Conservation (phyloP, 495 filamentous ascomycete genomes). For the Lindgomyces ingoldianus region DNA sequence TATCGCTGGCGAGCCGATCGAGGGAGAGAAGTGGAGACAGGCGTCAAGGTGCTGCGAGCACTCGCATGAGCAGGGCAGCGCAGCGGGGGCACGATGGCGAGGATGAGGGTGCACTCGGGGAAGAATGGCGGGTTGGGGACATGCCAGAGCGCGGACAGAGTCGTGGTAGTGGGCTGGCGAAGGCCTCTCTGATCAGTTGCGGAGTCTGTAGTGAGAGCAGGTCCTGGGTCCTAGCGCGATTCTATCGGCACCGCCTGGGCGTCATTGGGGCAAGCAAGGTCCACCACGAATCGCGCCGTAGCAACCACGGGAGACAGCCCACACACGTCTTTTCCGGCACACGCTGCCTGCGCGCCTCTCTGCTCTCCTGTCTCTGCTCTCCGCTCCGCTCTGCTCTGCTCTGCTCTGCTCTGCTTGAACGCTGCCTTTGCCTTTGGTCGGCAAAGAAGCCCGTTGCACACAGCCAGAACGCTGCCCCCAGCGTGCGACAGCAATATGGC, state of each 20-base stretch:
- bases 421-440: too few species aligned
- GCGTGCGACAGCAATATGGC: slow-evolving; percentile 12
- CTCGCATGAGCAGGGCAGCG: slow-evolving; percentile 11
- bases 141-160: slow-evolving; percentile 26
- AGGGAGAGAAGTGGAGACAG: slow-evolving; percentile 30
- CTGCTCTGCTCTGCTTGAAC: too few species aligned
- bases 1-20: slow-evolving; percentile 33
- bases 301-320: too few species aligned
- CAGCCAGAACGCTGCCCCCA: slow-evolving; percentile 3
- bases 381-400: too few species aligned
- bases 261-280: slow-evolving; percentile 8
- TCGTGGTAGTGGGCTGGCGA: slow-evolving; percentile 12
- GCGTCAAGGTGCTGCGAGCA: slow-evolving; percentile 16
- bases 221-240: slow-evolving; percentile 15
- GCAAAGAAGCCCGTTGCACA: not conserved
- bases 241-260: slow-evolving; percentile 12
- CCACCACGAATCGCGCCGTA: not conserved
- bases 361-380: too few species aligned
- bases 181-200: slow-evolving; percentile 8
- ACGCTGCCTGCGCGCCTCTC: too few species aligned
- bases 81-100: slow-evolving; percentile 2
- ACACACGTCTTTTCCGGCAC: too few species aligned
- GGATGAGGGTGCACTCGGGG: slow-evolving; percentile 11
- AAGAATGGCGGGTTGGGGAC: slow-evolving; percentile 28
- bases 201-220: slow-evolving; percentile 14